Conservation (phyloP, 2,329 filamentous ascomycete species). For the Claviceps purpurea region DNA sequence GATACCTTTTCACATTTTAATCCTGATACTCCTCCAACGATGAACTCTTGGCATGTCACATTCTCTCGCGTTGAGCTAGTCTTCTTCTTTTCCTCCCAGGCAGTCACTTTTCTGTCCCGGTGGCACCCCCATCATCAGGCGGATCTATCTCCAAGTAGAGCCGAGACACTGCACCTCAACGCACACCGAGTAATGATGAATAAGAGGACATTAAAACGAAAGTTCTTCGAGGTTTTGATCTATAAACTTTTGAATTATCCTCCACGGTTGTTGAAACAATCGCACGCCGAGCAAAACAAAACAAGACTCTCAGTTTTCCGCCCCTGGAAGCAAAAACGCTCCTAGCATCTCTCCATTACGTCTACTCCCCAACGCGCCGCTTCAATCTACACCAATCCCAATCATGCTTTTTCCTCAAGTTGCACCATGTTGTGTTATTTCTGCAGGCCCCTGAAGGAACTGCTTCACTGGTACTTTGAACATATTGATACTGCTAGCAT, state of each 20-base stretch:
- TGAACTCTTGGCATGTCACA: background rate
- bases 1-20: background rate
- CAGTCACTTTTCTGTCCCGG: background rate
- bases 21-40: background rate
- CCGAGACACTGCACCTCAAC: background rate
- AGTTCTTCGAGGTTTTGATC: background rate
- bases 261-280: background rate
- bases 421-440: background rate
- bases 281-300: background rate
- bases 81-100: background rate
- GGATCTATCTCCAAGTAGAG: background rate
- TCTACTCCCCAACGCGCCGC: slow-evolving; percentile 1
- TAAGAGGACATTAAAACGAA: background rate
- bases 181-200: background rate
- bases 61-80: background rate
- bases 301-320: background rate
- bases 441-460: no score
- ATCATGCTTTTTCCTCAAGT: background rate
- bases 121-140: no score
- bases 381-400: background rate
- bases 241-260: background rate
- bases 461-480: no score
- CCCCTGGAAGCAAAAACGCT: background rate
- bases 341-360: background rate
- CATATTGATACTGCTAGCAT: no score